Evolutionary conservation across 176 grass and related monocot species (phyloP).

Genomic region (Dactylis glomerata): DNA sequence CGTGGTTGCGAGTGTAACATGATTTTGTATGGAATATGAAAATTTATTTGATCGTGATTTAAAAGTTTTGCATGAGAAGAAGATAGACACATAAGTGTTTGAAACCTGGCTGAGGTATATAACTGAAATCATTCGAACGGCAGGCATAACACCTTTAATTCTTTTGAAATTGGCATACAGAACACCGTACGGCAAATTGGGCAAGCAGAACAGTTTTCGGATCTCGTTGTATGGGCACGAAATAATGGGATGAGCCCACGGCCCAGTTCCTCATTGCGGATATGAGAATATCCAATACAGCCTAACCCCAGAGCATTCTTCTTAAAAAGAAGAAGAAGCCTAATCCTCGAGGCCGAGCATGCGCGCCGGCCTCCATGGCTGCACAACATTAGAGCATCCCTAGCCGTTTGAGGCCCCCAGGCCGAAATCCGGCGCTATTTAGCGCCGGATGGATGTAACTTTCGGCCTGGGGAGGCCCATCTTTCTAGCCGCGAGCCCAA

Average conservation of each 20-base stretch:
- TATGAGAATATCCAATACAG: not conserved
- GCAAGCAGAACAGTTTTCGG: not conserved
- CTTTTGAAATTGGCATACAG: too few relatives aligned
- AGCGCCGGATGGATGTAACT: too few relatives aligned
- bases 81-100: not conserved
- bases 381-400: not conserved
- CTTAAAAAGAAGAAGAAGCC: not conserved
- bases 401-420: too few relatives aligned
- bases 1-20: not conserved
- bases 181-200: not conserved
- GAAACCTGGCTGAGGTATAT: not conserved
- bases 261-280: not conserved
- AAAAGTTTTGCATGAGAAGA: not conserved
- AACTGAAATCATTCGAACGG: not conserved
- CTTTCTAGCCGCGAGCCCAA: too few relatives aligned
- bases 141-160: not conserved
- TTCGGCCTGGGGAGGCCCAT: too few relatives aligned
- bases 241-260: not conserved
- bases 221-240: not conserved
- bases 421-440: too few relatives aligned
- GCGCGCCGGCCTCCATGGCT: not conserved
- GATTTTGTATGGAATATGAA: not conserved
- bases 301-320: not conserved
- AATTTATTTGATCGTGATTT: not conserved
- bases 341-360: not conserved